A percentile compares a stretch with the other conserved stretches of the same genome.
These are phyloP conservation scores for Leccinum ochraceum DNA, from an alignment of 768 basidiomycete genomes.

Conservation along the genomic window DNA sequence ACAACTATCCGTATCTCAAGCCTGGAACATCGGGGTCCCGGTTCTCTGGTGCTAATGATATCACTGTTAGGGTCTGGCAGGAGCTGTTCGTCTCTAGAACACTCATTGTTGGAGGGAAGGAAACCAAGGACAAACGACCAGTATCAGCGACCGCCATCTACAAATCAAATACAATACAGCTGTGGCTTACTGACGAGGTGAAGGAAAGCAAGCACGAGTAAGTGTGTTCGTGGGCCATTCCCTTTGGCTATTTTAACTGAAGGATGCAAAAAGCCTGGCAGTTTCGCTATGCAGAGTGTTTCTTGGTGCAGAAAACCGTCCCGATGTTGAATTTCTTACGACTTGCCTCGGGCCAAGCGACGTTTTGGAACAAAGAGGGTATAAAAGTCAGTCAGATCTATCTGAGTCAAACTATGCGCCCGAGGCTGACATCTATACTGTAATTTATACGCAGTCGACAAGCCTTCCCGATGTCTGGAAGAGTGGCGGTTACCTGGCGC, in stretches of 20 bases:
- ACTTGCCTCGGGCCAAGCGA: slow-evolving; percentile 86
- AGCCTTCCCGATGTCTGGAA: background rate
- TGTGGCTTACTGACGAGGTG: slow-evolving; percentile 73
- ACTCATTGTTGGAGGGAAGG: slow-evolving; percentile 48
- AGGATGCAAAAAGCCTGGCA: slow-evolving; percentile 58
- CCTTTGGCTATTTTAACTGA: background rate
- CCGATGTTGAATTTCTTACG: slow-evolving; percentile 84
- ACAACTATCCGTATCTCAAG: slow-evolving; percentile 71
- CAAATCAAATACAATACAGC: slow-evolving; percentile 54
- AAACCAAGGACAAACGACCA: slow-evolving; percentile 51
- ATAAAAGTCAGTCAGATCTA: slow-evolving; percentile 55
- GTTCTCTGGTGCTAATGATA: slow-evolving; percentile 51
- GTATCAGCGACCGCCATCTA: slow-evolving; percentile 66
- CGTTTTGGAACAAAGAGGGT: slow-evolving; percentile 76
- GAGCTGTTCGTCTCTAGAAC: slow-evolving; percentile 60
- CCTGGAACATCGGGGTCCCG: slow-evolving; percentile 56
- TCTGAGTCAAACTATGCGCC: background rate
- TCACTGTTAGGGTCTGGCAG: slow-evolving; percentile 64
- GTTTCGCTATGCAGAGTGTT: slow-evolving; percentile 45
- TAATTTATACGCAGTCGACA: slow-evolving; percentile 56
- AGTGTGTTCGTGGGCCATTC: slow-evolving; percentile 6
- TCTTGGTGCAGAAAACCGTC: slow-evolving; percentile 54
- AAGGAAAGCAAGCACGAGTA: slow-evolving; percentile 89
- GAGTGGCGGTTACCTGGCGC: slow-evolving; percentile 36
- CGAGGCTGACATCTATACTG: slow-evolving; percentile 7